Evolutionary conservation across 352 stramenopile species (phyloP), one percentile per base, ranked within the genome.

Genomic region (Phytophthora foliorum): DNA sequence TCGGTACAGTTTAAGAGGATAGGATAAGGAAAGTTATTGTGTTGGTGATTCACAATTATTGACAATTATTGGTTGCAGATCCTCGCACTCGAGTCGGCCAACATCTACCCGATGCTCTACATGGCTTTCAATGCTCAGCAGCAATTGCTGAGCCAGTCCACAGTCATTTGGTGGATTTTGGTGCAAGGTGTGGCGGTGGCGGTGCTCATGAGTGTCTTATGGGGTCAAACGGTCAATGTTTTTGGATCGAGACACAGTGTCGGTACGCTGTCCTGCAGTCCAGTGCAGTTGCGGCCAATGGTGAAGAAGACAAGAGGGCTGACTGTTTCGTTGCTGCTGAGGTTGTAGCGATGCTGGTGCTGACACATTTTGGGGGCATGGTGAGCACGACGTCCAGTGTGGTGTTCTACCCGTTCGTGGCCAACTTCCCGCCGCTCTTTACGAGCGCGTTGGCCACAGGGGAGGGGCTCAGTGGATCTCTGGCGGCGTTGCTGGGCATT

Each of bases 331-430:
- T 51, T 50, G 14, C 21, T 36, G 7, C n/a, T 27, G 19, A 24
- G n/a, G 2, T 24, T n/a, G 2, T 48, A 88, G 84, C 81, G 10
- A 86, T 92, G 78, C 62, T 91, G 34, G 7, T 84, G 13, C 65
- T 93, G 16, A 89, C 84, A 4, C 84, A 91, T 55, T 67, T 90
- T 3, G 84, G 82, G 9, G 84, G 84, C 2, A 76, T 90, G 56
- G 82, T 92, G 41, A 92, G 84, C 59, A 82, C 84, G 21, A 91
- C 82, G 21, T 90, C 84, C 10, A 92, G 74, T 34, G 79, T 92
- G 25, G 82, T 91, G 6, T 89, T 91, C 48, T 93, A 93, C 48
- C 82, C 84, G 53, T 93, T 82, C 65, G 84, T 93, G 51, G 72
- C 82, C 2, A 84, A 59, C 21, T 93, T 87, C 57, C 79, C 82